A percentile compares a stretch with the other conserved stretches of the same genome.
Conservation (phyloP, 208 protist species). For the Phytomonas sp. region DNA sequence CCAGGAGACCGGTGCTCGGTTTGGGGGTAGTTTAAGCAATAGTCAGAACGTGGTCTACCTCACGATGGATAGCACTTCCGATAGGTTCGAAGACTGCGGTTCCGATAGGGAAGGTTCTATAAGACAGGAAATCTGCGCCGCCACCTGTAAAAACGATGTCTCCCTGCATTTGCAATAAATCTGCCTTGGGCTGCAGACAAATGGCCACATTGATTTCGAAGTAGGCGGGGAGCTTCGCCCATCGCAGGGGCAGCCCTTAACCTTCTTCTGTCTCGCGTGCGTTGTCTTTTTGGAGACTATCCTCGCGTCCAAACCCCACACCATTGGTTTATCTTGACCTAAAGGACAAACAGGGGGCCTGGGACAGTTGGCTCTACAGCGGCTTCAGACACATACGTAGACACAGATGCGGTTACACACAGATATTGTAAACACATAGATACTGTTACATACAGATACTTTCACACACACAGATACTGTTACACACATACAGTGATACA, state of each 20-base stretch:
- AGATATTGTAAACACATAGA: too few relatives aligned
- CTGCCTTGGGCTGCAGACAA: background rate
- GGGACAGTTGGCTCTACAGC: background rate
- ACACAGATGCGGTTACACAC: too few relatives aligned
- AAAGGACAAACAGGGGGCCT: background rate
- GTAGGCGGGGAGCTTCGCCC: too few relatives aligned
- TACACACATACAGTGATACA: too few relatives aligned
- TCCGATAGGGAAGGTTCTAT: background rate
- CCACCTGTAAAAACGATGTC: background rate
- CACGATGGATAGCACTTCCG: slow-evolving; percentile 26
- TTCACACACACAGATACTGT: too few relatives aligned
- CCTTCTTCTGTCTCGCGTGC: background rate
- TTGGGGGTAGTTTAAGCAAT: background rate
- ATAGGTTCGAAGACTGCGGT: slow-evolving; percentile 20
- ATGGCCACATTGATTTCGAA: too few relatives aligned
- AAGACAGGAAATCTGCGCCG: background rate
- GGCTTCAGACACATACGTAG: too few relatives aligned
- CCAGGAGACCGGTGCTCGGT: background rate
- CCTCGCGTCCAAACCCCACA: background rate
- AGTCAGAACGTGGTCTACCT: slow-evolving; percentile 1
- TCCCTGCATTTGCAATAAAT: background rate
- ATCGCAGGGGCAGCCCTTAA: background rate
- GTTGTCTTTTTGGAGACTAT: background rate
- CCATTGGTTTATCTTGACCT: background rate
- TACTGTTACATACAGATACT: too few relatives aligned